Percentiles rank a stretch among this genome's conserved stretches.
phyloP scores from a whole-genome alignment of 1,139 yeast genomes.

The Casaregolazyma suthepensis region DNA sequence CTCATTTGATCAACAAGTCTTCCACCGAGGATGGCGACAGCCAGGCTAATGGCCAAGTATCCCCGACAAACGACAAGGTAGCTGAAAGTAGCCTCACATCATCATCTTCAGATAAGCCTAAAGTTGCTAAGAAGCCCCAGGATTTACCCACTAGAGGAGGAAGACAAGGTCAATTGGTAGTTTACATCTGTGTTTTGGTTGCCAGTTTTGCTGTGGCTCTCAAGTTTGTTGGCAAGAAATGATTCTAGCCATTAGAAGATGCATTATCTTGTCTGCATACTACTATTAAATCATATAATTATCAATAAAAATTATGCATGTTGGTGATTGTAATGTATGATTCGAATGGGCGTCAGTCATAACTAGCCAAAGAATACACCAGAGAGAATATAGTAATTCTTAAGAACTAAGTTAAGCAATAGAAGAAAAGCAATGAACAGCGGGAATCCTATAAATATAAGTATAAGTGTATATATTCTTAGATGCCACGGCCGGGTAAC shows the following conservation, averaged over 20 bases:
- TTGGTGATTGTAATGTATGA: not conserved
- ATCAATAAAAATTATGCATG: not conserved
- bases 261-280: not conserved
- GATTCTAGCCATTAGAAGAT: not conserved
- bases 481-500: too few relatives aligned
- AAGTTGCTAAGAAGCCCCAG: not conserved
- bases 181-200: constrained; percentile 18
- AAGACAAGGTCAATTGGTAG: constrained; percentile 8
- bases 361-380: too few relatives aligned
- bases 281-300: not conserved
- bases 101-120: not conserved
- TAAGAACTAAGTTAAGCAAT: too few relatives aligned
- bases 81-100: not conserved
- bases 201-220: constrained; percentile 22
- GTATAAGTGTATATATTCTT: too few relatives aligned
- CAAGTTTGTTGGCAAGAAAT: constrained; percentile 1
- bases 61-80: not conserved
- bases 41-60: not conserved
- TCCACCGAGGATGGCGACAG: not conserved
- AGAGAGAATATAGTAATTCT: too few relatives aligned
- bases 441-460: too few relatives aligned
- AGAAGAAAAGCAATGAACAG: too few relatives aligned
- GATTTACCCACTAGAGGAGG: constrained; percentile 3
- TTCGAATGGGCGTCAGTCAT: too few relatives aligned
- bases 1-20: constrained; percentile 41